These are phyloP conservation scores for Fusarium compactum DNA, from an alignment of 2,329 filamentous ascomycete species.

Conservation along the genomic window DNA sequence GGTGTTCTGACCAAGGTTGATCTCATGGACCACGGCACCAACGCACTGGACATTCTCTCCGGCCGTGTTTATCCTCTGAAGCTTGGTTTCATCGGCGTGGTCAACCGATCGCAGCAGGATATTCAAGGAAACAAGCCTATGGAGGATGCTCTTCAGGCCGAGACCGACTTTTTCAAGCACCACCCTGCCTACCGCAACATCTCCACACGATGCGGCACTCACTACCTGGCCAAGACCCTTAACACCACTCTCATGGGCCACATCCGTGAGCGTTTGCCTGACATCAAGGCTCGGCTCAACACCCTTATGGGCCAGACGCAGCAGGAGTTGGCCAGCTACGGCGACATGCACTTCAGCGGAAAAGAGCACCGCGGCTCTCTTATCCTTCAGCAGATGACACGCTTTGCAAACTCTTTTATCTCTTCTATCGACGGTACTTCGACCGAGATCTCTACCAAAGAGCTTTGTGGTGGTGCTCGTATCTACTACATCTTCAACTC, in stretches of 20 bases:
- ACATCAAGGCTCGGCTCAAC: constrained; percentile 98
- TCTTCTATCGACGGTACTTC: constrained; percentile 99
- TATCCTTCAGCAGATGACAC: constrained; percentile 97
- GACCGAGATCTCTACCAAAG: constrained; percentile 98
- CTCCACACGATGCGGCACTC: constrained; percentile 90
- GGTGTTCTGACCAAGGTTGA: constrained; percentile 97
- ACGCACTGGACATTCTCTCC: constrained; percentile 96
- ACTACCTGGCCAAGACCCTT: constrained; percentile 92
- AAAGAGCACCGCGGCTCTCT: constrained; percentile 96
- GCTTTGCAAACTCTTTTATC: constrained; percentile 97
- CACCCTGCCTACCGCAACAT: constrained; percentile 98
- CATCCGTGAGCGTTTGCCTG: constrained; percentile 93
- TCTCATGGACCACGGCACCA: constrained; percentile 98
- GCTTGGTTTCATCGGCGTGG: constrained; percentile 96
- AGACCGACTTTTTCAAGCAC: constrained; percentile 95
- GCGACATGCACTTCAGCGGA: constrained; percentile 96
- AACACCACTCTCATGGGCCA: constrained; percentile 97
- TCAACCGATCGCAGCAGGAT: constrained; percentile 98
- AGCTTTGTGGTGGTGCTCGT: constrained; percentile 91
- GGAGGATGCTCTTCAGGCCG: constrained; percentile 87
- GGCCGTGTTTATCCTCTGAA: constrained; percentile 97
- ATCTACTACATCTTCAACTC: constrained; percentile 99
- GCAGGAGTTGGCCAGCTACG: constrained; percentile 97
- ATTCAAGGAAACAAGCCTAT: constrained; percentile 97
- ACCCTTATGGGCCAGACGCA: constrained; percentile 99